Conservation (phyloP, 441 rosid genomes). For the Jatropha podagrica region DNA sequence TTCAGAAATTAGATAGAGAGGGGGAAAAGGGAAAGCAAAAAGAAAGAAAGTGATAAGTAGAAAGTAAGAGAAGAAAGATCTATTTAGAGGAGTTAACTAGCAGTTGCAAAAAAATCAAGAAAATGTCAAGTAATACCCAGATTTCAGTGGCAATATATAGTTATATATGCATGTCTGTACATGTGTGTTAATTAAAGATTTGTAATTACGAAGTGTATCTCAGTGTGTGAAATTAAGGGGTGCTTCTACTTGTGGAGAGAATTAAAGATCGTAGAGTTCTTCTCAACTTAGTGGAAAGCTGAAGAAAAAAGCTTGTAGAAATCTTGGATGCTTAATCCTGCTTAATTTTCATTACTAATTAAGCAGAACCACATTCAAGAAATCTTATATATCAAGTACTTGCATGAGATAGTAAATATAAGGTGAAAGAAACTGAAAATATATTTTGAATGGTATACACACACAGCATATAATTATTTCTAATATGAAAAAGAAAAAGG, state of each 20-base stretch:
- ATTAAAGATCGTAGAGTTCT: background rate
- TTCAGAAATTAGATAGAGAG: conserved; percentile 9
- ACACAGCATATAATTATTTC: too few species aligned
- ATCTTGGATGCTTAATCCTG: background rate
- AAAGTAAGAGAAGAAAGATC: background rate
- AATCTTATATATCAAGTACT: too few species aligned
- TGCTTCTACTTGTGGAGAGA: background rate
- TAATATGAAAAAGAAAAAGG: background rate
- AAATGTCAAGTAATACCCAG: conserved; percentile 13
- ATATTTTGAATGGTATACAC: too few species aligned
- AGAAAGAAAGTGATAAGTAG: background rate
- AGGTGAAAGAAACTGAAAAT: background rate
- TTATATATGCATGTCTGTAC: background rate
- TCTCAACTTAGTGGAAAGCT: background rate
- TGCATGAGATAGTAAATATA: too few species aligned
- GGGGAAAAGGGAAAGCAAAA: background rate
- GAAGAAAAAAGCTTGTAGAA: background rate
- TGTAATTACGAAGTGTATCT: background rate
- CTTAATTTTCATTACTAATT: background rate
- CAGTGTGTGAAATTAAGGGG: background rate
- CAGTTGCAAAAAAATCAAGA: background rate
- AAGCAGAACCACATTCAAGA: too few species aligned
- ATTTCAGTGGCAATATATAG: background rate
- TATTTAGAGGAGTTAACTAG: conserved; percentile 1
- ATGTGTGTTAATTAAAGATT: background rate